Percentiles rank a stretch among this genome's conserved stretches.
phyloP scores from a whole-genome alignment of 208 protist species.

The Crithidia acanthocephali region DNA sequence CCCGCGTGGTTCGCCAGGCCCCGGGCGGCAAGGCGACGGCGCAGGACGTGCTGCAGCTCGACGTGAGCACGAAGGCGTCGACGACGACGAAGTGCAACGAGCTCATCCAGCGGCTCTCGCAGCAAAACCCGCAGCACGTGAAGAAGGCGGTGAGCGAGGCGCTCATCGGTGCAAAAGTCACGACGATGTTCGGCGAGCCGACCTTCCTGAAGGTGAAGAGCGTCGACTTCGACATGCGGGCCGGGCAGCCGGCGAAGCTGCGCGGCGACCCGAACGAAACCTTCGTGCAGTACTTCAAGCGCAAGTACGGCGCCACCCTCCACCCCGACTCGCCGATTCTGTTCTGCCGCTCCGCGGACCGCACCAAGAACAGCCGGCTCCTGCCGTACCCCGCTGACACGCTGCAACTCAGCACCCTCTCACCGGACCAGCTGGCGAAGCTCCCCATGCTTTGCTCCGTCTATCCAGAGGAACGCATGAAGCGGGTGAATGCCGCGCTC shows the following conservation, averaged over 20 bases:
- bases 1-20: constrained; percentile 21
- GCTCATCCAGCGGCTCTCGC: constrained; percentile 12
- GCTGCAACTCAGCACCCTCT: constrained; percentile 41
- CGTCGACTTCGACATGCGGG: constrained; percentile 24
- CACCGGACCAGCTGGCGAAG: constrained; percentile 31
- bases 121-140: constrained; percentile 5
- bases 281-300: constrained; percentile 52
- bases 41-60: constrained; percentile 46
- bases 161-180: constrained; percentile 25
- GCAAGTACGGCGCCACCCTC: constrained; percentile 34
- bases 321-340: constrained; percentile 32
- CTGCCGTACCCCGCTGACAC: constrained; percentile 46
- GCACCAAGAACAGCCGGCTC: constrained; percentile 17
- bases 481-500: constrained; percentile 26
- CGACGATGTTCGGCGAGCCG: constrained; percentile 25
- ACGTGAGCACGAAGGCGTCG: constrained; percentile 31
- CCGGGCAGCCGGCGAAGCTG: constrained; percentile 23
- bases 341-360: constrained; percentile 26
- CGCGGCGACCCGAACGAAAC: constrained; percentile 27
- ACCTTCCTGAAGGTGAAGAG: constrained; percentile 39
- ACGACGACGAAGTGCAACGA: constrained; percentile 20
- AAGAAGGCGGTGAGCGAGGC: constrained; percentile 15
- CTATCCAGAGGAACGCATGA: constrained; percentile 47
- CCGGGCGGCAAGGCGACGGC: neutral
- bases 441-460: constrained; percentile 62